Base-by-base conservation (phyloP, 768 basidiomycete genomes). In the Tricholoma sp. region DNA sequence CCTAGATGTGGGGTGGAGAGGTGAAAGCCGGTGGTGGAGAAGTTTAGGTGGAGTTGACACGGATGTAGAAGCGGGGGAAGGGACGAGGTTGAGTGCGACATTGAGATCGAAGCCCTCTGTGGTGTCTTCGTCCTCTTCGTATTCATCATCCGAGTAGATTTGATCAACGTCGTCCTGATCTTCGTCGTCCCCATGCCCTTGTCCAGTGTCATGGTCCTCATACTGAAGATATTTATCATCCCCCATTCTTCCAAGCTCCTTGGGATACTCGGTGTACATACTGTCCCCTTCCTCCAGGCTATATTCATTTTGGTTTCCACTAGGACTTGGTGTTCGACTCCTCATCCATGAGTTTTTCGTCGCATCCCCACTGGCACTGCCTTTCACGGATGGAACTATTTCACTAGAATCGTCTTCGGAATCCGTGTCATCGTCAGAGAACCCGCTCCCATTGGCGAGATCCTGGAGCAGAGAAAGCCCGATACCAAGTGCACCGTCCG, bases 401-500 rank as follows among this genome's bases (percentile, higher is more conserved):
- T 56, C 33, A 20, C 37, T 36, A 53, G 60, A 55, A 29, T 49
- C 57, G 24, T 3, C 33, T 20, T 52, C 54, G 32, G 51, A 61
- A 18, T 69, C 68, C 4, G 64, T 62, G 28, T 72, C 72, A 0
- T 63, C 63, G 50, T 68, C 72, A 1, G 64, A 63, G 52, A 58
- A 60, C 6, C 63, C 69, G 0, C 68, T 75, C 11, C 63, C 70
- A 2, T 71, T 64, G 37, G 72, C 68, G 63, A 82, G 68, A 39
- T 76, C 77, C 60, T 83, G 81, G 52, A 91, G 69, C 53, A 90
- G 69, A 2, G 84, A 84, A 33, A 89, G 69, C 1, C 89, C 89
- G 36, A 91, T 90, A 0, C 84, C 89, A 1, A 80, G 73, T 50
- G 83, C 80, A 3, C 82, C 86, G 56, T 87, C 86, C 1, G 81